Evolutionary conservation across 164 flowering plant species (phyloP).

Genomic region (Magnolia changhungtana): DNA sequence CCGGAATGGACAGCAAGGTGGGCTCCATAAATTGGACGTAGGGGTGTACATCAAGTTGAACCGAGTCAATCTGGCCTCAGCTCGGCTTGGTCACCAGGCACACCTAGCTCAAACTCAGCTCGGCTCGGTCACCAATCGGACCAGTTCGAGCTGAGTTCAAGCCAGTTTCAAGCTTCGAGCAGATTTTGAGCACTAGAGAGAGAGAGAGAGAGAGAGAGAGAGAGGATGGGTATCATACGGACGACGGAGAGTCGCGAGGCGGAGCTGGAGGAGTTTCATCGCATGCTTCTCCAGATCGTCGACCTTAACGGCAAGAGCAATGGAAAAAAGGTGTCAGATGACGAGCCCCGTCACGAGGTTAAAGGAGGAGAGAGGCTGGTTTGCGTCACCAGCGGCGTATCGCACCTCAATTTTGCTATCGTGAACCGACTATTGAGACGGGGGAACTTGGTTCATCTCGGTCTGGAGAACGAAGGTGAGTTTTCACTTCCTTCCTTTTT

Average conservation of each 20-base stretch:
- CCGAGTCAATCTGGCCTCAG: too few species aligned
- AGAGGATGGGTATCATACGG: constrained; percentile 43
- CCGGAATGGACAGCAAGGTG: too few species aligned
- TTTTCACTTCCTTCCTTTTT: not conserved
- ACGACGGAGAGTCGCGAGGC: constrained; percentile 25
- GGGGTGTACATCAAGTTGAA: too few species aligned
- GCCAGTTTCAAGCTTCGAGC: too few species aligned
- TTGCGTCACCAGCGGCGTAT: constrained; percentile 76
- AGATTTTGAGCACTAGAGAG: too few species aligned
- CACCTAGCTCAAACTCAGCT: too few species aligned
- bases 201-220: not conserved
- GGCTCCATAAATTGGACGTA: too few species aligned
- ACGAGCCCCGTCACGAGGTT: not conserved
- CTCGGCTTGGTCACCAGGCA: too few species aligned
- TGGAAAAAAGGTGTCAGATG: constrained; percentile 3
- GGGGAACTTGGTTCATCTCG: constrained; percentile 64
- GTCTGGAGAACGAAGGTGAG: constrained; percentile 60
- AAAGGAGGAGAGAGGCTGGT: constrained; percentile 35
- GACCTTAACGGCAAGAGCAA: constrained; percentile 10
- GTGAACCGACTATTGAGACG: constrained; percentile 46
- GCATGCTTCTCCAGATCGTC: constrained; percentile 26
- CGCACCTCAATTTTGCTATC: constrained; percentile 64
- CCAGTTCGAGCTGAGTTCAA: too few species aligned
- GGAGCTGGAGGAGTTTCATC: constrained; percentile 48
- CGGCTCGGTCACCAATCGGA: too few species aligned